Conservation (phyloP, 2,329 filamentous ascomycete genomes). For the Epichloe baconii region DNA sequence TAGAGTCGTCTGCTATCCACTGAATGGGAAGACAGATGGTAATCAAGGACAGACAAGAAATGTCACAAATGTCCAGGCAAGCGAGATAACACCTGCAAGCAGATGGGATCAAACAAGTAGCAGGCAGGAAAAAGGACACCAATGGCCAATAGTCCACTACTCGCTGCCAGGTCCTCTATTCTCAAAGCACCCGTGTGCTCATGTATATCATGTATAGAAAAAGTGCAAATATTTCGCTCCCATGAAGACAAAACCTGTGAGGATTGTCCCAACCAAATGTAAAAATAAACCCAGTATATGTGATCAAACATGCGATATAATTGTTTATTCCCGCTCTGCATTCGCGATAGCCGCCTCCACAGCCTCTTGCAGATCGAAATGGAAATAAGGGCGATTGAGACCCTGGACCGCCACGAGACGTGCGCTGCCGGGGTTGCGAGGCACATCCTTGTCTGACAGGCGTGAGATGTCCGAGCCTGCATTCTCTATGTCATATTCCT, state of each 20-base stretch:
- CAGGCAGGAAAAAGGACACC: not conserved
- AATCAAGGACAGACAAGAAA: too few relatives aligned
- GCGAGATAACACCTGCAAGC: too few relatives aligned
- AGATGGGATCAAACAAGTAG: too few relatives aligned
- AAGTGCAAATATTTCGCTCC: not conserved
- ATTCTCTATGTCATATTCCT: conserved; percentile 17
- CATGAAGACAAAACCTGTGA: not conserved
- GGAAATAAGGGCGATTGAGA: conserved; percentile 38
- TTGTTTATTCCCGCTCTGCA: conserved; percentile 13
- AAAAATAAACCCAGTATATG: not conserved
- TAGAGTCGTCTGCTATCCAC: too few relatives aligned
- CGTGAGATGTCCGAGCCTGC: conserved; percentile 11
- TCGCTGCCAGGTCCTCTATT: not conserved
- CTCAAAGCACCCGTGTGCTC: not conserved
- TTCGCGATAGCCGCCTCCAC: conserved; percentile 30
- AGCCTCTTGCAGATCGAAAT: conserved; percentile 36
- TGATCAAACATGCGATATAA: not conserved
- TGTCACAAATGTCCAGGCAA: too few relatives aligned
- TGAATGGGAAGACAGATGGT: too few relatives aligned
- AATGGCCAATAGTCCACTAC: not conserved
- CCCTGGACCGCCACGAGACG: conserved; percentile 28
- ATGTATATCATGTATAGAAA: too few relatives aligned
- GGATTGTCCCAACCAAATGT: not conserved
- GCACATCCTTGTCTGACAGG: conserved; percentile 16
- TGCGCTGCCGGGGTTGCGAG: conserved; percentile 15